A percentile compares a stretch with the other conserved stretches of the same genome.
These are phyloP conservation scores for Gentiana dahurica DNA, from an alignment of 257 asterid genomes.

Conservation along the genomic window DNA sequence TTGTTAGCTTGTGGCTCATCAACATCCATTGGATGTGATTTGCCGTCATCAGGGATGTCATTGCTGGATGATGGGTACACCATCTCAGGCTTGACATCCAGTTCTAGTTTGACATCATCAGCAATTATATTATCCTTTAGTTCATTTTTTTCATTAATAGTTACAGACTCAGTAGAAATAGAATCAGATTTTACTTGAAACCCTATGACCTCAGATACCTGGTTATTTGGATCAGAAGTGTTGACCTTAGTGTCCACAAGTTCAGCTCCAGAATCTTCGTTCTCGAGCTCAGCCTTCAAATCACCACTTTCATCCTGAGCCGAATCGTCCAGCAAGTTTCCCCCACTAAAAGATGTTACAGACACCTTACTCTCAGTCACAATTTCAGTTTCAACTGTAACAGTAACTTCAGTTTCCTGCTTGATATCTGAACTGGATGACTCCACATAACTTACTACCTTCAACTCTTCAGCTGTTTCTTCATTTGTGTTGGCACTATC, in stretches of 20 bases:
- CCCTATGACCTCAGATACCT: slow-evolving; percentile 79
- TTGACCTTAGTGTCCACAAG: slow-evolving; percentile 25
- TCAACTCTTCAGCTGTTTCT: slow-evolving; percentile 20
- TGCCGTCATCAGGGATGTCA: slow-evolving; percentile 37
- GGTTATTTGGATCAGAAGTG: slow-evolving; percentile 34
- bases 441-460: slow-evolving; percentile 17
- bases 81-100: slow-evolving; percentile 55
- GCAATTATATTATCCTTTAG: slow-evolving; percentile 54
- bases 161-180: slow-evolving; percentile 58
- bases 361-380: slow-evolving; percentile 23
- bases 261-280: slow-evolving; percentile 21
- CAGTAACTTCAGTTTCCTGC: slow-evolving; percentile 16
- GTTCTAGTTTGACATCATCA: slow-evolving; percentile 65
- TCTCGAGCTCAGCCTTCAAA: slow-evolving; percentile 23
- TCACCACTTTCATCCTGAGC: slow-evolving; percentile 25
- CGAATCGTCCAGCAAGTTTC: slow-evolving; percentile 14
- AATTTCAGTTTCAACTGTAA: slow-evolving; percentile 22
- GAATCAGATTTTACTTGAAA: slow-evolving; percentile 62
- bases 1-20: slow-evolving; percentile 30
- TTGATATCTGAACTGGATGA: slow-evolving; percentile 22
- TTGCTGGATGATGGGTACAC: slow-evolving; percentile 30
- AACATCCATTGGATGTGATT: slow-evolving; percentile 51
- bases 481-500: slow-evolving; percentile 12
- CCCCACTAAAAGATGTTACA: slow-evolving; percentile 16
- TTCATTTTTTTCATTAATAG: slow-evolving; percentile 65